These are phyloP conservation scores for Kwoniella pini DNA, from an alignment of 768 basidiomycete genomes.

Conservation along the genomic window DNA sequence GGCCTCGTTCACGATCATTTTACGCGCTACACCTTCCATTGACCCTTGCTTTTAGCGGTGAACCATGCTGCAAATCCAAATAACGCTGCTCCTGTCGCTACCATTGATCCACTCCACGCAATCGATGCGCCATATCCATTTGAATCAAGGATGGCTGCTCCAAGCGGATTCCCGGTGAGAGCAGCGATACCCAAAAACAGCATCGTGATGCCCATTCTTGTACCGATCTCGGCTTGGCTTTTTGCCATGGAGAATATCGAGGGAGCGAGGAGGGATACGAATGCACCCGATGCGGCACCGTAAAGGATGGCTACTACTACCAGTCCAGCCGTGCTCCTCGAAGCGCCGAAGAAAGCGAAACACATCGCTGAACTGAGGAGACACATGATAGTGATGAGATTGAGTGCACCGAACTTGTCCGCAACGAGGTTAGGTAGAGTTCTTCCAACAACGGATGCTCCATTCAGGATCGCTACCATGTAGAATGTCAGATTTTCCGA, in stretches of 20 bases:
- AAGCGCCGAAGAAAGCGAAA: conserved; percentile 33
- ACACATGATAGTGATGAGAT: conserved; percentile 16
- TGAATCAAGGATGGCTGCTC: conserved; percentile 33
- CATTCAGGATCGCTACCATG: conserved; percentile 21
- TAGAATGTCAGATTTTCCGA: conserved; percentile 6
- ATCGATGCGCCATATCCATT: conserved; percentile 21
- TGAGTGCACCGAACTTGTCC: conserved; percentile 19
- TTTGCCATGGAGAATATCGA: conserved; percentile 32
- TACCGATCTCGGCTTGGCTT: conserved; percentile 37
- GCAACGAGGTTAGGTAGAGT: conserved; percentile 18
- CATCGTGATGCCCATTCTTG: conserved; percentile 41
- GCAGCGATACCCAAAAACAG: conserved; percentile 32
- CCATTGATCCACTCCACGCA: conserved; percentile 12
- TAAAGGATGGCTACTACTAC: conserved; percentile 34
- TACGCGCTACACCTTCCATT: conserved; percentile 17
- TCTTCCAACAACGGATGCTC: conserved; percentile 15
- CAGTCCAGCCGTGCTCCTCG: conserved; percentile 23
- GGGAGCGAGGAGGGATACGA: conserved; percentile 28
- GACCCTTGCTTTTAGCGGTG: conserved; percentile 8
- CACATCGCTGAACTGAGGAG: conserved; percentile 19
- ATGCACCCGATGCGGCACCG: conserved; percentile 37
- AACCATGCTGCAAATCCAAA: conserved; percentile 2
- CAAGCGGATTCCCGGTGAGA: conserved; percentile 36
- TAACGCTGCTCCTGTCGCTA: conserved; percentile 1
- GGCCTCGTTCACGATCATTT: neutral